A percentile compares a stretch with the other conserved stretches of the same genome.
phyloP scores from a whole-genome alignment of 495 filamentous ascomycete species.

The Cercophora sp. region DNA sequence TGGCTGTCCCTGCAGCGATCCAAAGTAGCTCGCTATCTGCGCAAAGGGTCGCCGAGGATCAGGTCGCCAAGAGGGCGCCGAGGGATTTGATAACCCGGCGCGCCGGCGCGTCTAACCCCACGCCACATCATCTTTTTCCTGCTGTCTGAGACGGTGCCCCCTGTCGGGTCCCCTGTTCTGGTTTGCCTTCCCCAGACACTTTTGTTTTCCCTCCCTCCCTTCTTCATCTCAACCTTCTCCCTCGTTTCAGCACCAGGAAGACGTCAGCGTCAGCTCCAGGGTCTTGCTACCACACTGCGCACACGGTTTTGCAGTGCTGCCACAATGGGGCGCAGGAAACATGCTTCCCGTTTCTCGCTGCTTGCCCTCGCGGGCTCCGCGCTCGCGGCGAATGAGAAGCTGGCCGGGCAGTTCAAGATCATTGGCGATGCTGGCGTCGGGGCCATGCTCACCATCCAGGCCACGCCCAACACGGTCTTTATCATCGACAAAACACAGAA shows the following conservation, averaged over 20 bases:
- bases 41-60: not conserved
- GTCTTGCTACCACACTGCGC: not conserved
- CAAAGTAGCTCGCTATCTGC: not conserved
- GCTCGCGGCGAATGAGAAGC: not conserved
- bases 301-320: not conserved
- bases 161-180: not conserved
- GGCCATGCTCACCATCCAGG: conserved; percentile 11
- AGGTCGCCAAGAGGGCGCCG: not conserved
- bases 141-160: not conserved
- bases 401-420: conserved; percentile 8
- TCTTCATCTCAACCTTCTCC: no score
- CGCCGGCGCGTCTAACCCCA: not conserved
- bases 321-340: conserved; percentile 1
- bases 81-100: not conserved
- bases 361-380: conserved; percentile 6
- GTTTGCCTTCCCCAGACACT: not conserved
- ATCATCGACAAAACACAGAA: conserved; percentile 10
- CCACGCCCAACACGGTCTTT: conserved; percentile 8
- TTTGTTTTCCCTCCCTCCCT: not conserved
- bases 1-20: conserved; percentile 3
- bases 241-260: not conserved
- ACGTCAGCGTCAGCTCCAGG: not conserved
- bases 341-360: not conserved
- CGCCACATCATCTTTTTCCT: not conserved
- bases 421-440: conserved; percentile 8